These are phyloP conservation scores for Lolium perenne DNA, from an alignment of 176 grass and related monocot species.

Conservation along the genomic window DNA sequence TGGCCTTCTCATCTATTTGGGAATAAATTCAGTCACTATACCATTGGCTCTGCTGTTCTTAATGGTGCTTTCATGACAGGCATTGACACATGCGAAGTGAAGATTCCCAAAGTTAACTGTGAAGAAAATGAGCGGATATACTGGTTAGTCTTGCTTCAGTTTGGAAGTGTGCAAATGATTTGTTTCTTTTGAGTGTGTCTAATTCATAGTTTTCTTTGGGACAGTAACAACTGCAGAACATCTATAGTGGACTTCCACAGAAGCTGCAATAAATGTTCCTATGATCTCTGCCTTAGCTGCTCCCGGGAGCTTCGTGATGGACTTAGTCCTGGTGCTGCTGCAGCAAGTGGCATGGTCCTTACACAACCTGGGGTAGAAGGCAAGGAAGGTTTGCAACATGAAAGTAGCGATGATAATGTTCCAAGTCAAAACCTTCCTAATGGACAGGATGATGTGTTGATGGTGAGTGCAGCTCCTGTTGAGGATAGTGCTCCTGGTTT, in stretches of 20 bases:
- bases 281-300: constrained; percentile 77
- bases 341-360: background rate
- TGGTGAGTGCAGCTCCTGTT: background rate
- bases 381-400: constrained; percentile 22
- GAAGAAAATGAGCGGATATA: constrained; percentile 58
- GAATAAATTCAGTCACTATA: background rate
- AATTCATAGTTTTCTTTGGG: constrained; percentile 14
- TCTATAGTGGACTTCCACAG: constrained; percentile 85
- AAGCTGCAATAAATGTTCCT: constrained; percentile 65
- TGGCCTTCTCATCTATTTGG: background rate
- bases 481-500: constrained; percentile 2
- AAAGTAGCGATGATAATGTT: background rate
- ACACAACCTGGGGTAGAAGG: constrained; percentile 23
- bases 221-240: constrained; percentile 80
- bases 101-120: constrained; percentile 37
- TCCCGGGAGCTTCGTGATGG: constrained; percentile 66
- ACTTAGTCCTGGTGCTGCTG: constrained; percentile 28
- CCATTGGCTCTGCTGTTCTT: constrained; percentile 4
- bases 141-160: constrained; percentile 58
- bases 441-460: background rate
- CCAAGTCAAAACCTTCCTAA: background rate
- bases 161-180: background rate
- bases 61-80: constrained; percentile 45
- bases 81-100: constrained; percentile 34
- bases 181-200: constrained; percentile 7